Evolutionary conservation across 306 rosid species (phyloP).

Genomic region (Begonia peltatifolia): DNA sequence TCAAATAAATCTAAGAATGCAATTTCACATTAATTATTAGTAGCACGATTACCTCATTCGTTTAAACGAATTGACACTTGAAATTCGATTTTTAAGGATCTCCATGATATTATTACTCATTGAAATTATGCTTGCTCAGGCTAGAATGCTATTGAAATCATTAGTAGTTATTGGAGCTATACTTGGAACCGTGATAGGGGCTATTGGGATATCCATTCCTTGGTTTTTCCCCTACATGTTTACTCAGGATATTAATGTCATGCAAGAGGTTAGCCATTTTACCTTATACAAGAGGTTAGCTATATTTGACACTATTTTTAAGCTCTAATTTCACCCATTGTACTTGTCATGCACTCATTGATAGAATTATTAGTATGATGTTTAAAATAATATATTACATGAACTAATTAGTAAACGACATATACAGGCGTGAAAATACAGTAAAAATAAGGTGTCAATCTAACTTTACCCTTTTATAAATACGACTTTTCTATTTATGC

Average conservation of each 20-base stretch:
- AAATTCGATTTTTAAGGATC: too few species aligned
- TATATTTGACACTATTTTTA: neutral
- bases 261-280: conserved; percentile 39
- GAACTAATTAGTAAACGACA: neutral
- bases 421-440: too few species aligned
- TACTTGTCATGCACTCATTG: too few species aligned
- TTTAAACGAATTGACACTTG: too few species aligned
- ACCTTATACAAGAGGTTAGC: conserved; percentile 39
- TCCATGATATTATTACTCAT: too few species aligned
- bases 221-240: conserved; percentile 54
- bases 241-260: conserved; percentile 56
- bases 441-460: too few species aligned
- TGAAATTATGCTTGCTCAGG: conserved; percentile 20
- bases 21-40: too few species aligned
- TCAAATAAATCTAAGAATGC: too few species aligned
- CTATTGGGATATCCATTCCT: conserved; percentile 53
- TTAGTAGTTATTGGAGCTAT: conserved; percentile 45
- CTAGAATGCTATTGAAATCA: conserved; percentile 50
- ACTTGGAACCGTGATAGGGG: conserved; percentile 43
- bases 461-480: too few species aligned
- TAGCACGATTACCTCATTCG: too few species aligned
- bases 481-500: too few species aligned
- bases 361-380: neutral
- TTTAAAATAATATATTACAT: neutral
- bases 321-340: too few species aligned